phyloP scores from a whole-genome alignment of 1,139 yeast genomes.

The Debaryomyces sp. region DNA sequence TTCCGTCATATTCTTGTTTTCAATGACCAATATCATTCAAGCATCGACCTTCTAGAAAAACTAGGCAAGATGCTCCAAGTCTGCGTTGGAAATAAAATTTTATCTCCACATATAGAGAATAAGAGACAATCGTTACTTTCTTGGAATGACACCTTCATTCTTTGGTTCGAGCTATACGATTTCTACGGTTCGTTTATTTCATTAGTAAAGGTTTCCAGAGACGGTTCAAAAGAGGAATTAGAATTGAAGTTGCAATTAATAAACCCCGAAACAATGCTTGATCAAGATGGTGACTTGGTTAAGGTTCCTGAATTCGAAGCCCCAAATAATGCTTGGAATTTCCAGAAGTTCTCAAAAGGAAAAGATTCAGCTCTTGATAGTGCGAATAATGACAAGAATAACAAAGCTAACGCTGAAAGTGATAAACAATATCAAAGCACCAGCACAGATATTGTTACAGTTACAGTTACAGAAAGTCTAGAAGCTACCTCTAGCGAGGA shows the following conservation, averaged over 20 bases:
- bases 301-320: slow-evolving; percentile 21
- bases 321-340: slow-evolving; percentile 29
- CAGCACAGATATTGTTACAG: slow-evolving; percentile 4
- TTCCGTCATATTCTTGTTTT: slow-evolving; percentile 29
- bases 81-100: slow-evolving; percentile 27
- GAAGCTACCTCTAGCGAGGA: not conserved
- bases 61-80: slow-evolving; percentile 25
- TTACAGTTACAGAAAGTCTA: not conserved
- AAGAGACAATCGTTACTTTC: slow-evolving; percentile 18
- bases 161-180: slow-evolving; percentile 44
- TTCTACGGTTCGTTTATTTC: slow-evolving; percentile 31
- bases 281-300: slow-evolving; percentile 34
- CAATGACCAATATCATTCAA: slow-evolving; percentile 20
- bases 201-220: slow-evolving; percentile 28
- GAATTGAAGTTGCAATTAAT: slow-evolving; percentile 25
- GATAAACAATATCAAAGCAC: not conserved
- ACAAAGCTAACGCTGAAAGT: not conserved
- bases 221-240: slow-evolving; percentile 19
- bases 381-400: not conserved
- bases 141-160: slow-evolving; percentile 38
- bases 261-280: slow-evolving; percentile 35
- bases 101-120: slow-evolving; percentile 27
- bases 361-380: not conserved
- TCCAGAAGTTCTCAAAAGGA: slow-evolving; percentile 21
- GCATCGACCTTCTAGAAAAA: slow-evolving; percentile 18